Evolutionary conservation across 306 rosid species (phyloP).

Genomic region (Arachis stenosperma): DNA sequence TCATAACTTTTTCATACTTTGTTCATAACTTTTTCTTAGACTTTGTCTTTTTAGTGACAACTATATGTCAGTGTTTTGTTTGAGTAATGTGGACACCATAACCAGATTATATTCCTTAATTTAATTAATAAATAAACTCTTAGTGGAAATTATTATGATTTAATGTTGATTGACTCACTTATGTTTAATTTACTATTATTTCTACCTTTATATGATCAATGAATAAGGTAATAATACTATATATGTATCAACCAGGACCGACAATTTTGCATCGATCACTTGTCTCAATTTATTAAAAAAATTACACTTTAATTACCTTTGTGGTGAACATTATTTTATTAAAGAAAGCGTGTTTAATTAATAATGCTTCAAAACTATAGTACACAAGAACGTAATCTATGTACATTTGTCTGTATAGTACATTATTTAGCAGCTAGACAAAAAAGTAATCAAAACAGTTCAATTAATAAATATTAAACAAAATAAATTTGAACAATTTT

Average conservation of each 20-base stretch:
- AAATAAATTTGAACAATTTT: too few relatives aligned
- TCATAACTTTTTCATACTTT: background rate
- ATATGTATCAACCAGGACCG: background rate
- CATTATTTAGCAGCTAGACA: too few relatives aligned
- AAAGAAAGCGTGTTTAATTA: background rate
- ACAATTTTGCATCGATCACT: background rate
- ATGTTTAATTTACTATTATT: background rate
- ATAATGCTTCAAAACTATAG: too few relatives aligned
- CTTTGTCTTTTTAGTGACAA: background rate
- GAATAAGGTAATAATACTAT: too few relatives aligned
- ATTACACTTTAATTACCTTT: background rate
- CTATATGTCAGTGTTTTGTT: background rate
- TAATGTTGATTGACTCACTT: background rate
- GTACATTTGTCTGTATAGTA: too few relatives aligned
- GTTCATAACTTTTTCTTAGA: background rate
- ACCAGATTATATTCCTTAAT: background rate
- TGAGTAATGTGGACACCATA: background rate
- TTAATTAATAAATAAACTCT: background rate
- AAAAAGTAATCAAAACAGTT: too few relatives aligned
- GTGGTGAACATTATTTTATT: background rate
- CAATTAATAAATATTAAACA: too few relatives aligned
- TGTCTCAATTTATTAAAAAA: too few relatives aligned
- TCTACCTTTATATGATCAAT: background rate
- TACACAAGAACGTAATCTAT: too few relatives aligned
- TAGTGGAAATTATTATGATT: background rate